phyloP scores from a whole-genome alignment of 345 rosid genomes.

The Brassica incana region DNA sequence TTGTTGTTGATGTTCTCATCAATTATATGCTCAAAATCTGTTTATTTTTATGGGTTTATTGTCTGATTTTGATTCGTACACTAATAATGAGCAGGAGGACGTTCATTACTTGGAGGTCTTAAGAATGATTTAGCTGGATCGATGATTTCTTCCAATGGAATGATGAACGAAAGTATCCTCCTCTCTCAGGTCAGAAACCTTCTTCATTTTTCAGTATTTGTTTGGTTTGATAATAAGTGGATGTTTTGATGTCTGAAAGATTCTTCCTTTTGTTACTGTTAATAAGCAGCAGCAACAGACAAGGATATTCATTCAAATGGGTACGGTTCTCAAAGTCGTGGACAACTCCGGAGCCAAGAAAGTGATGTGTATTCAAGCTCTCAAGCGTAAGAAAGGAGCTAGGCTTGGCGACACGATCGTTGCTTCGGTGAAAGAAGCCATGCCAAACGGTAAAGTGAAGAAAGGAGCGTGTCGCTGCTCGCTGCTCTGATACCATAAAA shows the following conservation, averaged over 20 bases:
- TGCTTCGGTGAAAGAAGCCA: constrained; percentile 89
- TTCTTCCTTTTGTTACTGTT: neutral
- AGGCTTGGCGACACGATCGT: constrained; percentile 76
- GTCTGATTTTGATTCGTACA: neutral
- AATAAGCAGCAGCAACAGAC: constrained; percentile 44
- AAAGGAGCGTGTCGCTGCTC: constrained; percentile 50
- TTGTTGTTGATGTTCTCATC: neutral
- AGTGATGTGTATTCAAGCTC: constrained; percentile 83
- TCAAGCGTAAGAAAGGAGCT: constrained; percentile 78
- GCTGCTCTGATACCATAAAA: too few relatives aligned
- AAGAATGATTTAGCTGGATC: constrained; percentile 40
- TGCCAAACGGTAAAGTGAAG: constrained; percentile 91
- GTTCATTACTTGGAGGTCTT: constrained; percentile 53
- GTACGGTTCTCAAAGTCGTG: constrained; percentile 79
- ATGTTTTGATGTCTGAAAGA: neutral
- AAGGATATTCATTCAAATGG: constrained; percentile 89
- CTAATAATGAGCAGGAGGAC: constrained; percentile 34
- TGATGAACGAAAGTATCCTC: constrained; percentile 29
- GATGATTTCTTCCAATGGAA: constrained; percentile 40
- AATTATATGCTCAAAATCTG: neutral
- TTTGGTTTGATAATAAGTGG: too few relatives aligned
- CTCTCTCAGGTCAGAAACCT: constrained; percentile 50
- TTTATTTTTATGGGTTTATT: neutral
- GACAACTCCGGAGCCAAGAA: constrained; percentile 92
- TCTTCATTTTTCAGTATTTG: neutral